Base-by-base conservation (phyloP, 208 protist genomes). In the Chromosphaera perkinsii region DNA sequence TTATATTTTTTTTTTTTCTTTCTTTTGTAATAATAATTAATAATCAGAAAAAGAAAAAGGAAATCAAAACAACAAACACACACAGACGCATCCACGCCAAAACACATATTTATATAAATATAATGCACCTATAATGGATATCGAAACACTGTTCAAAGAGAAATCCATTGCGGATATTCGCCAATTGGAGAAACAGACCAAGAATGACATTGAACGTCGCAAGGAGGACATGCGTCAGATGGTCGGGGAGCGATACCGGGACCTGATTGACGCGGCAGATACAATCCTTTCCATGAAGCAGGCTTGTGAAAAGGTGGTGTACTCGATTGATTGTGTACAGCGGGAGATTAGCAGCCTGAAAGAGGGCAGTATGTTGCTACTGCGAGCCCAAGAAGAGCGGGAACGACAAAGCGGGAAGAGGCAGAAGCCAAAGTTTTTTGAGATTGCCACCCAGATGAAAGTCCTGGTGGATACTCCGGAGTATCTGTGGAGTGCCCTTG, bases 171-270 rank as follows among this genome's bases (percentile, higher is more conserved):
- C n/a, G n/a, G n/a, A n/a, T n/a, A n/a, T n/a, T n/a, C n/a, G n/a
- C n/a, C n/a, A n/a, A n/a, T n/a, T n/a, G n/a, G n/a, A n/a, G n/a
- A n/a, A n/a, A n/a, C n/a, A n/a, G n/a, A n/a, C n/a, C 48, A 54
- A 24, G 26, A 54, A 54, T 43, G 63, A 68, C 49, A 68, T 68
- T 43, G 63, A 68, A 32, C 10, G 29, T 10, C 52, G 56, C 45
- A 68, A 68, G 63, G 47, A 59, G 20, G 63, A 68, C 33, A 31
- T 68, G 45, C 63, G 63, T 1, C 24, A 36, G 31, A 68, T 59
- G 47, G 63, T 68, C 26, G 63, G 55, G 55, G 66, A 71, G 54
- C 40, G 66, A 9, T 71, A 71, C 35, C 66, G 66, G 10, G 66
- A 71, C 36, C 40, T 71, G 29, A 71, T 71, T 48, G 66, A 39